Percentiles rank a stretch among this genome's conserved stretches.
Evolutionary conservation across 75 land plant species (phyloP).

Genomic region (Isoetes taiwanensis): DNA sequence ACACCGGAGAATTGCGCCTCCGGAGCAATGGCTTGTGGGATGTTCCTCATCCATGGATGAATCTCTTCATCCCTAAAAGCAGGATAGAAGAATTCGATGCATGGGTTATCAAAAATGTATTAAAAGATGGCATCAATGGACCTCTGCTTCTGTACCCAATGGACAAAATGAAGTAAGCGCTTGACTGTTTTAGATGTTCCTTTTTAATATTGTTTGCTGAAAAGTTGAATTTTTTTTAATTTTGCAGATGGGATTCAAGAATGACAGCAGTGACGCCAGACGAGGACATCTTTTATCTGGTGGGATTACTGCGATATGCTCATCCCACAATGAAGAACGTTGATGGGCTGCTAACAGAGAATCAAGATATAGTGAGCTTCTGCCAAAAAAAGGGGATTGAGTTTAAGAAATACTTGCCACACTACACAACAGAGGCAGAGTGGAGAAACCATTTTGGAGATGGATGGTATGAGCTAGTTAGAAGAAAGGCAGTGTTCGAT

Average conservation of each 20-base stretch:
- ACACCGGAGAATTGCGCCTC: conserved; percentile 45
- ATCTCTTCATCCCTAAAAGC: conserved; percentile 60
- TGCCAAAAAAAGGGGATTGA: conserved; percentile 18
- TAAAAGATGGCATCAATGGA: conserved; percentile 39
- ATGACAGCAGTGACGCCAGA: conserved; percentile 58
- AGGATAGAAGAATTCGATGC: conserved; percentile 42
- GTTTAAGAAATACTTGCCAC: conserved; percentile 63
- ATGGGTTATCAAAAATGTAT: conserved; percentile 46
- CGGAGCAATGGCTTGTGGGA: conserved; percentile 56
- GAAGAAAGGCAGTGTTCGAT: conserved; percentile 43
- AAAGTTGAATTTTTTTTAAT: neutral
- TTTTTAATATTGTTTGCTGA: neutral
- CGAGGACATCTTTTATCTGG: conserved; percentile 61
- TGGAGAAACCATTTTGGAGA: conserved; percentile 54
- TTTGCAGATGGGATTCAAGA: conserved; percentile 56
- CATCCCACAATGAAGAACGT: conserved; percentile 12
- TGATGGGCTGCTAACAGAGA: conserved; percentile 32
- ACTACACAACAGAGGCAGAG: conserved; percentile 30
- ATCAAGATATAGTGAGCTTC: conserved; percentile 30
- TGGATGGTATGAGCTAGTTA: conserved; percentile 45
- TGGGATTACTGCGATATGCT: conserved; percentile 38
- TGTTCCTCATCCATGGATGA: conserved; percentile 84
- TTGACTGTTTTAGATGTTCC: neutral
- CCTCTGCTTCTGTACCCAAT: conserved; percentile 73
- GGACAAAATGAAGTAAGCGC: conserved; percentile 47